A percentile compares a stretch with the other conserved stretches of the same genome.
Conservation (phyloP, 768 basidiomycete species). For the Multifurca ochricompacta region DNA sequence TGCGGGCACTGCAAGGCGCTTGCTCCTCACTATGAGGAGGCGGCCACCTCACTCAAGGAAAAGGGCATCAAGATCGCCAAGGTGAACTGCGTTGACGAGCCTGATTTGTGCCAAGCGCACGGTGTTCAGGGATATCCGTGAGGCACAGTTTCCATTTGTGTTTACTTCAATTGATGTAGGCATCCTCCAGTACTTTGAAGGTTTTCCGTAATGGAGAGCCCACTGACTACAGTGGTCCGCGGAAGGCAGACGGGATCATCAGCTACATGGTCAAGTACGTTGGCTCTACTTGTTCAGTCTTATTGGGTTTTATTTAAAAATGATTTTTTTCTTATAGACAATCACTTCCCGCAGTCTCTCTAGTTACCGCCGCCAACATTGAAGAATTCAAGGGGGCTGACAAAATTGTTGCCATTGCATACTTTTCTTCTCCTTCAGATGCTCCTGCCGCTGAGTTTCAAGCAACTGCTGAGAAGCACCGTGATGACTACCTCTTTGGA, state of each 20-base stretch:
- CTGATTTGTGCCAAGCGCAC: slow-evolving; percentile 82
- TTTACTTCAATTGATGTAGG: background rate
- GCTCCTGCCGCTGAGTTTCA: slow-evolving; percentile 68
- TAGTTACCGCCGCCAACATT: slow-evolving; percentile 67
- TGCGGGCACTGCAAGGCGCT: slow-evolving; percentile 96
- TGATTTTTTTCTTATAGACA: slow-evolving; percentile 49
- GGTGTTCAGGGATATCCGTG: slow-evolving; percentile 94
- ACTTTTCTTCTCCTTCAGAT: slow-evolving; percentile 66
- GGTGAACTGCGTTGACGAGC: slow-evolving; percentile 93
- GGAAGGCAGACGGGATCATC: slow-evolving; percentile 93
- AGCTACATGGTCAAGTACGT: slow-evolving; percentile 91
- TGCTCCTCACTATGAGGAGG: slow-evolving; percentile 90
- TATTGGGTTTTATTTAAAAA: too few relatives aligned
- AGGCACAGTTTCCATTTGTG: slow-evolving; percentile 26
- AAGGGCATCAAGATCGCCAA: slow-evolving; percentile 88
- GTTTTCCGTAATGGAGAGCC: slow-evolving; percentile 82
- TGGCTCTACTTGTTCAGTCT: background rate
- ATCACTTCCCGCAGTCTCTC: slow-evolving; percentile 86
- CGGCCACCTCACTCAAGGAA: slow-evolving; percentile 87
- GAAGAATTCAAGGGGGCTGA: slow-evolving; percentile 83
- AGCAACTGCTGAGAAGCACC: slow-evolving; percentile 74
- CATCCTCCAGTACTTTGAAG: slow-evolving; percentile 63
- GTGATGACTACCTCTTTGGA: slow-evolving; percentile 94
- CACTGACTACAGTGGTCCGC: slow-evolving; percentile 77
- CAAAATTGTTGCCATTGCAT: slow-evolving; percentile 85